Evolutionary conservation across 75 land plant genomes (phyloP), one percentile per base, ranked within the genome.

Genomic region (Cupressus sempervirens): DNA sequence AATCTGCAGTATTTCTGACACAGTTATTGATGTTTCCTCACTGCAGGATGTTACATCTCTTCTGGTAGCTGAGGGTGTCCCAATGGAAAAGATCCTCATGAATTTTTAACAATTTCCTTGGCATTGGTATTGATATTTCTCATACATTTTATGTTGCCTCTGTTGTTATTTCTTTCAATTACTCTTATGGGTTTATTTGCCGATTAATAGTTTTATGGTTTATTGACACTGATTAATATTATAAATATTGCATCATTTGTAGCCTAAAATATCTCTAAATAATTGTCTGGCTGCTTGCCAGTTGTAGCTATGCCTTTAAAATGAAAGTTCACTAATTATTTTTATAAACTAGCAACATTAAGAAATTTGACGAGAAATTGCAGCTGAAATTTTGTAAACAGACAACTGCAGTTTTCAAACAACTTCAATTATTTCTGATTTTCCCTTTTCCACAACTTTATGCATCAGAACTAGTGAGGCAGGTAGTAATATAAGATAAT

Each of bases 21-120:
- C 6, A 20, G 50, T 29, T 10, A 12, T 82, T 76, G 8, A 7
- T 82, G 41, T 86, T 54, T 50, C 13, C 68, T 75, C 82, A 50
- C 79, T 87, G 89, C 95, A 97, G 97, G 98, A 93, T 85, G 92
- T 97, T 41, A 95, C 98, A 29, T 88, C 94, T 54, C 76, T 93
- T 85, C 91, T 97, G 43, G 83, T 89, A 70, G 92, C 87, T 11
- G 94, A 93, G 80, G 96, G 99, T 40, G 95, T 97, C 5, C 81
- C 89, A 70, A 88, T 80, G 83, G 95, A 97, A n/a, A 95, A 86
- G 86, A 95, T 97, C 50, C 82, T 97, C 74, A 90, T 88, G 89
- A 97, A 97, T 86, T 95, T 97, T 84, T 93, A 86, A 89, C 13
- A 32, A 29, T 62, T 34, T 26, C 79, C 77, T 43, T 52, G 86